Percentiles rank a stretch among this genome's conserved stretches.
Evolutionary conservation across 495 filamentous ascomycete genomes (phyloP).

Genomic region (Penicillium coprophilum): DNA sequence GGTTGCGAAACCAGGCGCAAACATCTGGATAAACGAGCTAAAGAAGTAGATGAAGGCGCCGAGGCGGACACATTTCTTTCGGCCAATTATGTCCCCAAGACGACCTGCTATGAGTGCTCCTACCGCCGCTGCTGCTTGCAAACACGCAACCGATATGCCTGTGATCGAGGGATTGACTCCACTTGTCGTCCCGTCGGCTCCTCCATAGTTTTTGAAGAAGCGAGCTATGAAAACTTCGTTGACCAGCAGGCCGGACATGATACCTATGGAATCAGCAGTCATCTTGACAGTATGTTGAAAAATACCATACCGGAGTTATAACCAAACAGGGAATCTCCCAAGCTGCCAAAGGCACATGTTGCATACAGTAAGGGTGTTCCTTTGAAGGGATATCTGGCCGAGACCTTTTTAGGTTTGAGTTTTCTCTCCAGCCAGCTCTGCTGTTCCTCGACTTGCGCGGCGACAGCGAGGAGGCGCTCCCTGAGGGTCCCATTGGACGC

Average conservation of each 20-base stretch:
- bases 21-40: slow-evolving; percentile 33
- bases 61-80: slow-evolving; percentile 33
- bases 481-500: background rate
- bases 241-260: slow-evolving; percentile 35
- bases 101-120: slow-evolving; percentile 30
- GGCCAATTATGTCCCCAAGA: slow-evolving; percentile 33
- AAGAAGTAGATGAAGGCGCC: slow-evolving; percentile 38
- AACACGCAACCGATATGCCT: slow-evolving; percentile 32
- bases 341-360: slow-evolving; percentile 33
- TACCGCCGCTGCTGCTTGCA: slow-evolving; percentile 33
- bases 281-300: background rate
- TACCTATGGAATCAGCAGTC: slow-evolving; percentile 20
- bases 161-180: slow-evolving; percentile 32
- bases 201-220: slow-evolving; percentile 32
- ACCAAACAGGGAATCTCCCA: slow-evolving; percentile 34
- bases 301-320: slow-evolving; percentile 28
- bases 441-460: slow-evolving; percentile 17
- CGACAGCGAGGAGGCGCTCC: slow-evolving; percentile 18
- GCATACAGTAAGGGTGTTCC: slow-evolving; percentile 25
- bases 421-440: slow-evolving; percentile 30
- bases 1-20: slow-evolving; percentile 28
- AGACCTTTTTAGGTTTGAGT: slow-evolving; percentile 29
- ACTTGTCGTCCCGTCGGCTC: slow-evolving; percentile 24
- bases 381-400: slow-evolving; percentile 29
- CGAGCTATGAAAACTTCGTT: slow-evolving; percentile 30